Percentiles rank a stretch among this genome's conserved stretches.
Evolutionary conservation across 129 eudicot species (phyloP).

Genomic region (Arctium minus): DNA sequence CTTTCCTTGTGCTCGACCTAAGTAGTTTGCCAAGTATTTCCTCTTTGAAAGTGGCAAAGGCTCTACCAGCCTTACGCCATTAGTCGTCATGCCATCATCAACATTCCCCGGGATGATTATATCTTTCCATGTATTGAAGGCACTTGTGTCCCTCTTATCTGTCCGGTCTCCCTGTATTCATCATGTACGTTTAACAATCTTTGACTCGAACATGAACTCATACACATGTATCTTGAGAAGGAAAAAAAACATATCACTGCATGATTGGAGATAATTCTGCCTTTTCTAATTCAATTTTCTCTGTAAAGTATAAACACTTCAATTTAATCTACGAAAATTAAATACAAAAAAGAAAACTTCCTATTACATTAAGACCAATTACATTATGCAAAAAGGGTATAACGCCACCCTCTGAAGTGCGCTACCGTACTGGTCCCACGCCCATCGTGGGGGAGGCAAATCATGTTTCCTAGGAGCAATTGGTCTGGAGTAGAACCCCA

Average conservation of each 20-base stretch:
- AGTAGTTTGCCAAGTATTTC: conserved; percentile 75
- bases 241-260: too few relatives aligned
- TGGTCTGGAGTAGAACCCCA: too few relatives aligned
- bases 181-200: background rate
- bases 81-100: conserved; percentile 88
- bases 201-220: background rate
- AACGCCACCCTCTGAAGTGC: too few relatives aligned
- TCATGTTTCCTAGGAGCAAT: too few relatives aligned
- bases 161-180: conserved; percentile 84
- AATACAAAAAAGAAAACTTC: background rate
- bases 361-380: background rate
- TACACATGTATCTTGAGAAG: background rate
- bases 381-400: too few relatives aligned
- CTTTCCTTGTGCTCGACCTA: conserved; percentile 96
- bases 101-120: conserved; percentile 91
- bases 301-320: background rate
- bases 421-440: too few relatives aligned
- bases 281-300: background rate
- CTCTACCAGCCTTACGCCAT: conserved; percentile 52
- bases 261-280: background rate
- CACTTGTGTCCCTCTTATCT: conserved; percentile 87
- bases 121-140: conserved; percentile 98
- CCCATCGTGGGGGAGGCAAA: too few relatives aligned
- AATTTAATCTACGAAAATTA: background rate
- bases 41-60: conserved; percentile 84